Conservation (phyloP, 2,329 filamentous ascomycete genomes). For the Aureobasidium melanogenum region DNA sequence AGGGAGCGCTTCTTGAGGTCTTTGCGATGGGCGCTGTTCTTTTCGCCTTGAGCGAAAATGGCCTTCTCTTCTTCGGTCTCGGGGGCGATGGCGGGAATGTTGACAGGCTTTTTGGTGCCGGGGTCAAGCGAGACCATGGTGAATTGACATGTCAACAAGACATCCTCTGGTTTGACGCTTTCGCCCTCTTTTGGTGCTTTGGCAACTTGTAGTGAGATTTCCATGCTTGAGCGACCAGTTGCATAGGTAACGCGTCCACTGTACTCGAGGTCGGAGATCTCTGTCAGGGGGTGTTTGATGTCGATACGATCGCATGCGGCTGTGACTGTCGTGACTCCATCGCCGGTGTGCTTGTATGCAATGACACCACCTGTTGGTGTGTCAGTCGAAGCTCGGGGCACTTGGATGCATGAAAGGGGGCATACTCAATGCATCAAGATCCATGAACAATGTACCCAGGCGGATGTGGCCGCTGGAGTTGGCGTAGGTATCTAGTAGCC, state of each 20-base stretch:
- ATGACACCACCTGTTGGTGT: conserved; percentile 53
- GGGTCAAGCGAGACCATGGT: conserved; percentile 71
- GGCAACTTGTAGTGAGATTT: conserved; percentile 65
- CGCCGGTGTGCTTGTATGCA: conserved; percentile 63
- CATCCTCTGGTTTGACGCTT: conserved; percentile 47
- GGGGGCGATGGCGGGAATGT: conserved; percentile 51
- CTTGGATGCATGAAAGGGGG: not conserved
- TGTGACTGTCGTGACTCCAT: conserved; percentile 54
- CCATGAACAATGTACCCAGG: conserved; percentile 68
- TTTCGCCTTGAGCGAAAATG: conserved; percentile 54
- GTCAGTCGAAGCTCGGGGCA: not conserved
- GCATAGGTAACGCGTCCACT: conserved; percentile 63
- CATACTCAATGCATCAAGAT: conserved; percentile 57
- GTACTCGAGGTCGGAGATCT: conserved; percentile 70
- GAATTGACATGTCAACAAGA: conserved; percentile 63
- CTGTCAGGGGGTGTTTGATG: conserved; percentile 62
- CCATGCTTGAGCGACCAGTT: conserved; percentile 62
- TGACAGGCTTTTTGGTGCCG: conserved; percentile 55
- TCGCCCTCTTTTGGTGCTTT: conserved; percentile 55
- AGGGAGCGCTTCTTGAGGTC: conserved; percentile 51
- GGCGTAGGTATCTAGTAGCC: conserved; percentile 68
- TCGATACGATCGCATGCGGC: conserved; percentile 56
- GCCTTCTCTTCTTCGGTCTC: conserved; percentile 57
- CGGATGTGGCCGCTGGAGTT: conserved; percentile 68
- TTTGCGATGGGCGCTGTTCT: conserved; percentile 60